Base-by-base conservation (phyloP, 805 yeast genomes). In the Ogataea thermomethanolica region DNA sequence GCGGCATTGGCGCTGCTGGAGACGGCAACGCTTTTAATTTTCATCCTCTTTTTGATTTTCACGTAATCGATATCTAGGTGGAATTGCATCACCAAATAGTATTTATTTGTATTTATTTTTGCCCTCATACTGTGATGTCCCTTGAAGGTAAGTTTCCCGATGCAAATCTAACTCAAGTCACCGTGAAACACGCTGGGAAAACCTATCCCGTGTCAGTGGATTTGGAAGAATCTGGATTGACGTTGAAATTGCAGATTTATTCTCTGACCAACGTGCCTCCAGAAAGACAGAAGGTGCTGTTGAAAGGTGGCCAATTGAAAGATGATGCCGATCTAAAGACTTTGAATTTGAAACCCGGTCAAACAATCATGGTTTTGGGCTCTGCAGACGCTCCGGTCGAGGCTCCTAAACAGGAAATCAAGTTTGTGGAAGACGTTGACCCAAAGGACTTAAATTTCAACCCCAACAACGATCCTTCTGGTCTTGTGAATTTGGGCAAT, bases 351-450 rank as follows among this genome's bases (percentile, higher is more conserved):
- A 84, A 83, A 54, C 70, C 76, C 15, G 77, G 76, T 25, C 85
- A 83, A 50, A 69, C 77, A 10, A 69, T 91, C 15, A 85, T 93
- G 95, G 86, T 93, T 42, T 70, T 93, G 41, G 99, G 99, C 17
- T 83, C 97, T 1, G 93, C 25, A 44, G 58, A 47, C 59, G 66
- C 7, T 67, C 69, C 10, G 39, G 45, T 39, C 14, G 72, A 74
- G 25, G 85, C 85, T 10, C 41, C 44, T 7, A 69, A 69, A 10
- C 72, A 67, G 9, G 70, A 73, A 44, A 71, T 69, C 35, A 78
- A 76, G 22, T 84, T 86, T 48, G 60, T 81, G 28, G 95, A 84
- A 61, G 96, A 85, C 59, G 62, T 83, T 31, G 50, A 51, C 35
- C 53, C 54, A 7, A 33, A 39, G 23, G 55, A 48, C 33, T 27